A percentile compares a stretch with the other conserved stretches of the same genome.
Conservation (phyloP, 352 stramenopile genomes). For the Albugo candida region DNA sequence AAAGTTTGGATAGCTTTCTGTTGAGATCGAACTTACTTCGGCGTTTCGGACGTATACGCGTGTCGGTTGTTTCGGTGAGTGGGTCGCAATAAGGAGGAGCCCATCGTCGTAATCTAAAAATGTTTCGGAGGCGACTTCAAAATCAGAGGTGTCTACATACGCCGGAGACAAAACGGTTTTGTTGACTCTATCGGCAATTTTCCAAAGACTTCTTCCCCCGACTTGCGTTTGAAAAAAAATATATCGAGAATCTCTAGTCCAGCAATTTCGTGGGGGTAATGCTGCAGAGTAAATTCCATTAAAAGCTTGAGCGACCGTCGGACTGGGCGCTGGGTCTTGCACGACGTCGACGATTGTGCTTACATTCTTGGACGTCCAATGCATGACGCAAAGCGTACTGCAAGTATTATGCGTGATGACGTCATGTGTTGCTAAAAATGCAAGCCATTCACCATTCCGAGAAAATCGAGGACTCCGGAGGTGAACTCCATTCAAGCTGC, state of each 20-base stretch:
- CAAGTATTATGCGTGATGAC: conserved; percentile 57
- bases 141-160: conserved; percentile 22
- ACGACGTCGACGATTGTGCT: conserved; percentile 42
- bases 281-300: conserved; percentile 47
- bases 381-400: conserved; percentile 34
- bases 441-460: conserved; percentile 34
- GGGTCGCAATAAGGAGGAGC: conserved; percentile 24
- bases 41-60: too few species aligned
- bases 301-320: conserved; percentile 20
- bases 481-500: not conserved
- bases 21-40: too few species aligned
- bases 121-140: conserved; percentile 20
- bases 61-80: conserved; percentile 27
- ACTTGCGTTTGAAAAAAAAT: conserved; percentile 58
- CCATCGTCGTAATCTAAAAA: conserved; percentile 28
- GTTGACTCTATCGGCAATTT: conserved; percentile 34
- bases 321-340: conserved; percentile 20
- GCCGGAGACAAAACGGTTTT: conserved; percentile 23
- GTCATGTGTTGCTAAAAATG: conserved; percentile 47
- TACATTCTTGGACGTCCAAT: conserved; percentile 40
- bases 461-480: conserved; percentile 45
- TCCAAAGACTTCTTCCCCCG: conserved; percentile 42
- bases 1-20: too few species aligned
- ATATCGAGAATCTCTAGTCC: conserved; percentile 28
- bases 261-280: conserved; percentile 21